These are phyloP conservation scores for Mortierella claussenii DNA, from an alignment of 192 early-diverging fungal genomes.

Conservation along the genomic window DNA sequence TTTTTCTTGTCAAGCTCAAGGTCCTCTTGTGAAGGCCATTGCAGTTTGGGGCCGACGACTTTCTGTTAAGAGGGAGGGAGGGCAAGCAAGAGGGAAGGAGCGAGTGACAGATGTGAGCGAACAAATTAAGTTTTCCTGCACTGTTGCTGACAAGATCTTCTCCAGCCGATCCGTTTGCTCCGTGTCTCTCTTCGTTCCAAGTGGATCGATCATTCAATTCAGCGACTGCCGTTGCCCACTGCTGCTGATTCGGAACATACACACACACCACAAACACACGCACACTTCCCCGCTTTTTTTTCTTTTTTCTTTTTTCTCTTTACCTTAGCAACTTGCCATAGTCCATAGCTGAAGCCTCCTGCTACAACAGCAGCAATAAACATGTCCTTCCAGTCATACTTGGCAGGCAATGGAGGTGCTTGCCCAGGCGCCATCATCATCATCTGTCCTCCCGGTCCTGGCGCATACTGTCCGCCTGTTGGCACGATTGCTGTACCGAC, in stretches of 20 bases:
- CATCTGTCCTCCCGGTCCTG: slow-evolving; percentile 42
- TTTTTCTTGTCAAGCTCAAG: slow-evolving; percentile 75
- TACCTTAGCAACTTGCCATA: slow-evolving; percentile 82
- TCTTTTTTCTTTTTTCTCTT: slow-evolving; percentile 10
- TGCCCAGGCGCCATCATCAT: slow-evolving; percentile 30
- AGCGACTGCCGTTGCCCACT: background rate
- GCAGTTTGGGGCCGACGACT: slow-evolving; percentile 68
- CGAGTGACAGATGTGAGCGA: background rate
- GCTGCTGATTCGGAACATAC: background rate
- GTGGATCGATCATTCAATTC: background rate
- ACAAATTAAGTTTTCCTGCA: too few species aligned
- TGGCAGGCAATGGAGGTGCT: slow-evolving; percentile 58
- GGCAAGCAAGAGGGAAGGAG: slow-evolving; percentile 9
- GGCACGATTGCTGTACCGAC: slow-evolving; percentile 11
- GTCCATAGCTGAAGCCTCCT: slow-evolving; percentile 90
- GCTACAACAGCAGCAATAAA: slow-evolving; percentile 88
- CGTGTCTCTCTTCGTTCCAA: background rate
- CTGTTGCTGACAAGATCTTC: too few species aligned
- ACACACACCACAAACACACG: too few species aligned
- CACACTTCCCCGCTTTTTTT: too few species aligned
- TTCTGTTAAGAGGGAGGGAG: slow-evolving; percentile 53
- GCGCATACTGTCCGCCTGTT: background rate
- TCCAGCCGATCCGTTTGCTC: slow-evolving; percentile 13
- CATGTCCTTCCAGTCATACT: slow-evolving; percentile 93
- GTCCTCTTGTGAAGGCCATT: slow-evolving; percentile 72